Evolutionary conservation across 1,284 basidiomycete species (phyloP).

Genomic region (Pseudozyma sp.): DNA sequence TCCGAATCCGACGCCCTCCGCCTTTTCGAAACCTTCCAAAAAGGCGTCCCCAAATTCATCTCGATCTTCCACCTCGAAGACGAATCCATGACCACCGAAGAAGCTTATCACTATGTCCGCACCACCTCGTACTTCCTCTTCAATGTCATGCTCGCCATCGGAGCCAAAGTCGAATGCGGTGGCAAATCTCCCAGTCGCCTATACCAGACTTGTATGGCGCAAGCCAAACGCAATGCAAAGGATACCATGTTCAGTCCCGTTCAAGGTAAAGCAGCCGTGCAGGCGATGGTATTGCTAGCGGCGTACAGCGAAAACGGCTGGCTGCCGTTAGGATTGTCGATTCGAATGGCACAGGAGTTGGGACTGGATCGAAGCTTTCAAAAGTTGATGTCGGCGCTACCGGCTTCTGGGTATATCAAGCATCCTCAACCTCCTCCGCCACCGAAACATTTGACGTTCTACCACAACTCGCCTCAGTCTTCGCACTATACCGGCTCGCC

Average conservation of each 20-base stretch:
- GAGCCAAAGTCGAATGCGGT: conserved; percentile 88
- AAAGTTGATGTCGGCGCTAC: conserved; percentile 74
- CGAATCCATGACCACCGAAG: conserved; percentile 88
- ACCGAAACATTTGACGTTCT: conserved; percentile 42
- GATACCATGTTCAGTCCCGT: conserved; percentile 91
- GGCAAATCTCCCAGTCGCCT: conserved; percentile 84
- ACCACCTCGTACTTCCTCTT: conserved; percentile 93
- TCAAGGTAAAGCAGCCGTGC: conserved; percentile 91
- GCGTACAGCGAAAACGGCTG: conserved; percentile 94
- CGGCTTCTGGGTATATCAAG: conserved; percentile 24
- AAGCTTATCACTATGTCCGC: conserved; percentile 73
- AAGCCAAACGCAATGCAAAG: conserved; percentile 91
- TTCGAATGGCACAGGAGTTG: conserved; percentile 93
- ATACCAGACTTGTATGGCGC: conserved; percentile 89
- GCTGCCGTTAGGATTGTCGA: conserved; percentile 89
- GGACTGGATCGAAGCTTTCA: conserved; percentile 89
- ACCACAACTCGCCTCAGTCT: conserved; percentile 73
- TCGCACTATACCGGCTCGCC: conserved; percentile 72
- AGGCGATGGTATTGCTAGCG: conserved; percentile 89
- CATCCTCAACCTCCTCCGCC: conserved; percentile 29
- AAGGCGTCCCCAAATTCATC: conserved; percentile 80
- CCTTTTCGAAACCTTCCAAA: conserved; percentile 63
- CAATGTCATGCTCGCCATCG: conserved; percentile 88
- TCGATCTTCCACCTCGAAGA: conserved; percentile 94
- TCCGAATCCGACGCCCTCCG: conserved; percentile 80